Evolutionary conservation across 2,329 filamentous ascomycete genomes (phyloP).

Genomic region (Paraphoma sp.): DNA sequence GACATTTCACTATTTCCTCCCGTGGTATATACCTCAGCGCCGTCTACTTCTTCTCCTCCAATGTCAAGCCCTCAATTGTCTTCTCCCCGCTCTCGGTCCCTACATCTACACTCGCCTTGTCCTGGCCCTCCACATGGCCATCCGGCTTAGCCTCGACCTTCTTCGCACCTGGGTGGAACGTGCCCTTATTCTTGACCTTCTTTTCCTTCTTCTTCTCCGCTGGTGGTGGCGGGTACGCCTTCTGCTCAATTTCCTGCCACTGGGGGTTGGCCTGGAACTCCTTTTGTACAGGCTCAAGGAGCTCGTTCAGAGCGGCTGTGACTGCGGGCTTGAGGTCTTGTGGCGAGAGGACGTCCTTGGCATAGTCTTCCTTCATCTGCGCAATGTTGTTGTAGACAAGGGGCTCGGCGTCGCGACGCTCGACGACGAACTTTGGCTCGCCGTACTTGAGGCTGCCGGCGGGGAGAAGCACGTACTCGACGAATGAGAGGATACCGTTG

Average conservation of each 20-base stretch:
- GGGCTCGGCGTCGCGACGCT: slow-evolving; percentile 72
- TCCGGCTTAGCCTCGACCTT: slow-evolving; percentile 54
- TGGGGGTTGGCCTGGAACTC: slow-evolving; percentile 74
- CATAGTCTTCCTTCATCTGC: slow-evolving; percentile 80
- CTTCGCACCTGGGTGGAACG: slow-evolving; percentile 60
- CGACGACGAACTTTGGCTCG: slow-evolving; percentile 69
- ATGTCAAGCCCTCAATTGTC: slow-evolving; percentile 40
- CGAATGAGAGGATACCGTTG: slow-evolving; percentile 86
- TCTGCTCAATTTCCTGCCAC: slow-evolving; percentile 78
- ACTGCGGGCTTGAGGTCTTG: slow-evolving; percentile 89
- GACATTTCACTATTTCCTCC: neutral
- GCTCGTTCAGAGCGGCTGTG: slow-evolving; percentile 71
- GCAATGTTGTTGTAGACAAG: slow-evolving; percentile 80
- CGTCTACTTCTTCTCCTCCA: slow-evolving; percentile 36
- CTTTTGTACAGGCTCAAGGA: slow-evolving; percentile 79
- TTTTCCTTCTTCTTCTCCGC: slow-evolving; percentile 71
- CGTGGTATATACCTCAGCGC: neutral
- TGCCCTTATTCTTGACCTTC: slow-evolving; percentile 76
- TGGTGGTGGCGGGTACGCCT: slow-evolving; percentile 80
- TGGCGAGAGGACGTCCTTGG: slow-evolving; percentile 80
- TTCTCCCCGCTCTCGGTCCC: slow-evolving; percentile 45
- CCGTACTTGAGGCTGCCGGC: slow-evolving; percentile 68
- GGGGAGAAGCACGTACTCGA: slow-evolving; percentile 86
- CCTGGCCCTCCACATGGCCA: slow-evolving; percentile 52
- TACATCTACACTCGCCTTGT: slow-evolving; percentile 51